phyloP scores from a whole-genome alignment of 345 rosid species.

The Lenwebbia sp. region DNA sequence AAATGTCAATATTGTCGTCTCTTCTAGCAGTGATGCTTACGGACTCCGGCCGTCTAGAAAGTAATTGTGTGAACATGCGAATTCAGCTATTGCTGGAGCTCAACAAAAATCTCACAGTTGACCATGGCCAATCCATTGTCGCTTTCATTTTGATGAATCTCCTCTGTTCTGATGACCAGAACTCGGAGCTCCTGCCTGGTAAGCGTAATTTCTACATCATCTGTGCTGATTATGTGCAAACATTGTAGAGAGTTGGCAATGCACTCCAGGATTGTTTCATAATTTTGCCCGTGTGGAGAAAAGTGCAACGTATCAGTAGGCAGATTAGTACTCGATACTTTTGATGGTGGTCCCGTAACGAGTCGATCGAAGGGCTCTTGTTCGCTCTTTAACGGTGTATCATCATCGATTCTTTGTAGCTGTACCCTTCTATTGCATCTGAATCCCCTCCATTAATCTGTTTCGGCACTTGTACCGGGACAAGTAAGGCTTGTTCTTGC shows the following conservation, averaged over 20 bases:
- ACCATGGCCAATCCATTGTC: background rate
- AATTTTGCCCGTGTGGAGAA: background rate
- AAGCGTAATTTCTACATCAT: background rate
- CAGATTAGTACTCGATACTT: fast-evolving
- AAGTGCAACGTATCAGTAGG: fast-evolving
- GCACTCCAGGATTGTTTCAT: background rate
- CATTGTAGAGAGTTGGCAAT: background rate
- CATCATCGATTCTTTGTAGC: background rate
- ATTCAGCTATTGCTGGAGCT: background rate
- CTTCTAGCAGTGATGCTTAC: background rate
- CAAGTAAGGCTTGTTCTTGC: background rate
- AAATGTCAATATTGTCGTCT: background rate
- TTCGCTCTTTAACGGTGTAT: fast-evolving
- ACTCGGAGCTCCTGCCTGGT: background rate
- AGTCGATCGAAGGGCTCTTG: background rate
- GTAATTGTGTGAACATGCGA: background rate
- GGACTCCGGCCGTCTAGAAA: background rate
- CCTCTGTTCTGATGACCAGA: background rate
- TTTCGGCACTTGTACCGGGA: background rate
- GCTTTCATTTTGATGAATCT: background rate
- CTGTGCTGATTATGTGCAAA: background rate
- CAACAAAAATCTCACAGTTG: background rate
- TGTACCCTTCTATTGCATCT: background rate
- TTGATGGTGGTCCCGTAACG: fast-evolving
- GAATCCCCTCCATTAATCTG: background rate